phyloP scores from a whole-genome alignment of 2,329 filamentous ascomycete species.

The Sporothrix luriei region DNA sequence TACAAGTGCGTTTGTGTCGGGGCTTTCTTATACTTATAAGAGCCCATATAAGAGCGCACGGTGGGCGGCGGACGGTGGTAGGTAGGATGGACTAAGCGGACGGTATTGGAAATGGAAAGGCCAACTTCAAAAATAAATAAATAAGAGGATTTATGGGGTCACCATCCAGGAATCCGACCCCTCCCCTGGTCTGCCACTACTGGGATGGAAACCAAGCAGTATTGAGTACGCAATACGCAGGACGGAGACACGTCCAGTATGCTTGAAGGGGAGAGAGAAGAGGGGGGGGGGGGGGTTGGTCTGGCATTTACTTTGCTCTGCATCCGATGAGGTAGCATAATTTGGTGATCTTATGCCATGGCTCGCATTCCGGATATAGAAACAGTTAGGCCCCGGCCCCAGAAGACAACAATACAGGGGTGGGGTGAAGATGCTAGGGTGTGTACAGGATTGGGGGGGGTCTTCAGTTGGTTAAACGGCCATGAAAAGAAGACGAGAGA shows the following conservation, averaged over 20 bases:
- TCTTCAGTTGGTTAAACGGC: not conserved
- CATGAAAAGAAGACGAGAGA: not conserved
- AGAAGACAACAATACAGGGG: constrained; percentile 24
- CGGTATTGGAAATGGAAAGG: not conserved
- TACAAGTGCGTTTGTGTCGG: constrained; percentile 10
- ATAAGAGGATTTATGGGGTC: constrained; percentile 8
- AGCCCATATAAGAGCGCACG: constrained; percentile 16
- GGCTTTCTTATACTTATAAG: constrained; percentile 28
- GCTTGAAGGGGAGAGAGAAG: not conserved
- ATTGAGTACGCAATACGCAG: not conserved
- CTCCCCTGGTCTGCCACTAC: constrained; percentile 25
- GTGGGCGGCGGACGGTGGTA: constrained; percentile 6
- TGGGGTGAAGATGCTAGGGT: constrained; percentile 6
- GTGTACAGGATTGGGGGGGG: not conserved
- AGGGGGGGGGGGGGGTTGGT: constrained; percentile 36
- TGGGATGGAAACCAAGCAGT: constrained; percentile 46
- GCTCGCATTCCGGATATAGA: constrained; percentile 56
- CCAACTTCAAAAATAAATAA: constrained; percentile 19
- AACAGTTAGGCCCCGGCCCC: constrained; percentile 41
- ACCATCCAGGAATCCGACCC: constrained; percentile 11
- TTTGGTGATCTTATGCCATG: constrained; percentile 63
- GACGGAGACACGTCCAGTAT: constrained; percentile 9
- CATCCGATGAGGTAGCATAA: constrained; percentile 57
- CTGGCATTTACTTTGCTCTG: constrained; percentile 51
- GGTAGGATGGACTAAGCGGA: not conserved